Evolutionary conservation across 495 filamentous ascomycete species (phyloP), one percentile per base, ranked within the genome.

Genomic region (Penicillium cosmopolitanum): DNA sequence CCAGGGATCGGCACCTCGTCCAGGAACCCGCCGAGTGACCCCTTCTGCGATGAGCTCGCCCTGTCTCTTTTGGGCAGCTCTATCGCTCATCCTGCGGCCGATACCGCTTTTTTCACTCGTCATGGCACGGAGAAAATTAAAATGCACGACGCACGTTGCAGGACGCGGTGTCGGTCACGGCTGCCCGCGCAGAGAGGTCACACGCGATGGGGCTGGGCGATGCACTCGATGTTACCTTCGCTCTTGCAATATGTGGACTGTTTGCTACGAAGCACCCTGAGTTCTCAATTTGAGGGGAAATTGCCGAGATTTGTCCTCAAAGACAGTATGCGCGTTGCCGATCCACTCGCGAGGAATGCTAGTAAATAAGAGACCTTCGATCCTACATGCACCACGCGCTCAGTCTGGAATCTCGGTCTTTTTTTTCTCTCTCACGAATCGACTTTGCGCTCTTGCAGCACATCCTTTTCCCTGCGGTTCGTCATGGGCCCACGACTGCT

Each of bases 271-370:
- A 15, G 5, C 11, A 48, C 9, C 2, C 25, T 48, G 23, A 15
- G 46, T 9, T 9, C 23, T n/a, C 46, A 25, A 25, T 25, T 19
- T 23, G 46, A 48, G 46, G 46, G 46, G 46, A 28, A 48, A 48
- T 0, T 48, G 12, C 53, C 40, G 25, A 46, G 10, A 31, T 44
- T 38, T n/a, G 10, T 25, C 56, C 43, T 46, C 38, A 57, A 60
- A 50, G 48, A 54, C 12, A 25, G 13, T 18, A 44, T 44, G 42
- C 54, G 25, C 10, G 48, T 50, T 68, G 60, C 53, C 58, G 53
- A 65, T 65, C 62, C 21, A 46, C 2, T 25, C 53, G 53, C 35
- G 50, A 53, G 59, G 66, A 66, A 69, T 69, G 66, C 57, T 60
- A 51, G 40, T 63, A 65, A 67, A 68, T 65, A 65, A 53, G 34